Percentiles rank a stretch among this genome's conserved stretches.
Evolutionary conservation across 352 stramenopile species (phyloP).

Genomic region (Globisporangium yorkense): DNA sequence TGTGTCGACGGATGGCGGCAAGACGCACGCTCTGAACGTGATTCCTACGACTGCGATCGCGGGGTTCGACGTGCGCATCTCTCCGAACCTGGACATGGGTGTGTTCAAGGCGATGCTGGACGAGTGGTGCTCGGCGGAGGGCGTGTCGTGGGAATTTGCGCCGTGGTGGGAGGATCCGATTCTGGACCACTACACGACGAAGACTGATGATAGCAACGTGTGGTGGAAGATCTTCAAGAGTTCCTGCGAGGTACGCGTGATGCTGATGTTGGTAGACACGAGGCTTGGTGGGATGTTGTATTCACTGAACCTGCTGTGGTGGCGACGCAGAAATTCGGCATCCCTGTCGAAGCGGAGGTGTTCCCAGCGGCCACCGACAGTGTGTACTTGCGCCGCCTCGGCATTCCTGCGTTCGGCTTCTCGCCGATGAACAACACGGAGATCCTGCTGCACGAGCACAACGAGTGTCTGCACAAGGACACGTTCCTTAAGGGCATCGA

Average conservation of each 20-base stretch:
- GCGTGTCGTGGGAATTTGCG: slow-evolving; percentile 70
- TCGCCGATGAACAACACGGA: slow-evolving; percentile 92
- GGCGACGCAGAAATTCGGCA: slow-evolving; percentile 14
- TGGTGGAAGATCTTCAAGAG: slow-evolving; percentile 40
- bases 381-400: slow-evolving; percentile 51
- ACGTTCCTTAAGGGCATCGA: slow-evolving; percentile 89
- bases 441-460: slow-evolving; percentile 94
- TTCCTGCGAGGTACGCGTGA: slow-evolving; percentile 19
- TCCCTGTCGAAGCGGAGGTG: slow-evolving; percentile 74
- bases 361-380: slow-evolving; percentile 93
- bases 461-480: slow-evolving; percentile 90
- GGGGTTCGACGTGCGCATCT: slow-evolving; percentile 92
- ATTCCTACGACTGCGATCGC: slow-evolving; percentile 88
- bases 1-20: slow-evolving; percentile 68
- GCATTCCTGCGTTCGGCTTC: slow-evolving; percentile 89
- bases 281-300: not conserved
- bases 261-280: not conserved
- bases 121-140: slow-evolving; percentile 79
- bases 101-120: slow-evolving; percentile 86
- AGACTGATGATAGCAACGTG: slow-evolving; percentile 33
- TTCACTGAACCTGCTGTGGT: no score
- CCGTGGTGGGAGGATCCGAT: slow-evolving; percentile 20
- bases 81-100: slow-evolving; percentile 67
- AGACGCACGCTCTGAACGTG: slow-evolving; percentile 89
- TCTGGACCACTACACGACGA: slow-evolving; percentile 47